Base-by-base conservation (phyloP, 2,329 filamentous ascomycete species). In the Gaeumannomyces sp. region DNA sequence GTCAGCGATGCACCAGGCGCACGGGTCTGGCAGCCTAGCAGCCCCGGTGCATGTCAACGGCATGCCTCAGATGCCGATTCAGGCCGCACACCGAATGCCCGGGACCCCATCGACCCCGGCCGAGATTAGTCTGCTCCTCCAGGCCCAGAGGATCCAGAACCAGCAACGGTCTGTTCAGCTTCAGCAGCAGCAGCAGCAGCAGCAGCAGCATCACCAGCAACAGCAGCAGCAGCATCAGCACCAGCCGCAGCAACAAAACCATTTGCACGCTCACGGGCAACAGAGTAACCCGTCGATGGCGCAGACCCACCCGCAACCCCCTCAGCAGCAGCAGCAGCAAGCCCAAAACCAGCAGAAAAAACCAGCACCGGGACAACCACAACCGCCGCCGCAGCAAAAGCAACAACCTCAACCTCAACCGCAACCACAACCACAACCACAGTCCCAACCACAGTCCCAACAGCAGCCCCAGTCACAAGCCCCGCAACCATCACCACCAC, bases 71-170 rank as follows among this genome's bases (percentile, higher is more conserved):
- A 83, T 92, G 78, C 88, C 82, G 22, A 78, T 82, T 69, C 79
- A 83, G 67, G 79, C 78, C 7, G 83, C 89, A 67, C 81, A 85
- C 64, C 83, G 89, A 64, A 83, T 91, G 78, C 83, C 86, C 2
- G 76, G 83, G 69, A 74, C 78, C 22, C 69, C 66, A 7, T 79
- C 77, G 62, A 75, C 78, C 10, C 77, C 76, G 59, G 72, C 84
- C 3, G 84, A 87, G 66, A 77, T 84, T 31, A 81, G 81, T 64
- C 75, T 88, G 60, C 80, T 88, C 69, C 78, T 89, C 70, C 87
- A 89, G 70, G 84, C 87, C 22, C 86, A 87, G 64, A 84, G 86
- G 59, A 86, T 91, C 58, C 82, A 89, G 14, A 87, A 90, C 70
- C 85, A 88, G 70, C 86, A 89, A 70, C 80, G 85, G n/a, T 69